Evolutionary conservation across 139 green algal genomes (phyloP).

Genomic region (Limnomonas spitsbergensis): DNA sequence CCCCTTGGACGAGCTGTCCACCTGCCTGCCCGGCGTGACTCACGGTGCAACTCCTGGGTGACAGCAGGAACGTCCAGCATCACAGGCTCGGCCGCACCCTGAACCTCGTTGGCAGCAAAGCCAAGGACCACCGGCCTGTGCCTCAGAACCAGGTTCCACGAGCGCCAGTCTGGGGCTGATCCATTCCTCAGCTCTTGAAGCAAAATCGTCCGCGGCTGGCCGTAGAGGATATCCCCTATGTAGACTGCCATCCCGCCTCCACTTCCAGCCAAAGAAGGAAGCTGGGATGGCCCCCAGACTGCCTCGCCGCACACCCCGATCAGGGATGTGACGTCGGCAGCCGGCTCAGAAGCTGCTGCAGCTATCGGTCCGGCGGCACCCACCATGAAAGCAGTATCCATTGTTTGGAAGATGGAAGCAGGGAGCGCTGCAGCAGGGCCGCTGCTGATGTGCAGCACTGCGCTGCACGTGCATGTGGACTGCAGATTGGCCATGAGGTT

Average conservation of each 20-base stretch:
- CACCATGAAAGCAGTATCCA: not conserved
- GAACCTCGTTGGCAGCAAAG: not conserved
- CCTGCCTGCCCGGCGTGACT: no score
- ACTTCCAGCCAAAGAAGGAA: no score
- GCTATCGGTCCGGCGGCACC: not conserved
- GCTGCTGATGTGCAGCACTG: constrained; percentile 5
- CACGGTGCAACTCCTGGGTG: constrained; percentile 6
- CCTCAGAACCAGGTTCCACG: not conserved
- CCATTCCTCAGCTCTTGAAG: not conserved
- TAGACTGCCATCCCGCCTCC: not conserved
- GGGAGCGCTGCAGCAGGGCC: not conserved
- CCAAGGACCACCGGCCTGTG: not conserved
- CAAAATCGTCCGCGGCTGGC: not conserved
- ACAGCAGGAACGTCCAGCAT: not conserved
- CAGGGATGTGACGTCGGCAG: not conserved
- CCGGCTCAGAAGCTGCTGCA: not conserved
- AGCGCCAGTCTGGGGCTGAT: not conserved
- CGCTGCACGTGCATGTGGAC: not conserved
- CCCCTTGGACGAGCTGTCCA: no score
- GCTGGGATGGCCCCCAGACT: not conserved
- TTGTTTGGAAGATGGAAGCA: not conserved
- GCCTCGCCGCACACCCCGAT: not conserved
- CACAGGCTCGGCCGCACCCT: not conserved
- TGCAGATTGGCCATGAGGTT: constrained; percentile 15
- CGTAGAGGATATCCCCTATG: not conserved